These are phyloP conservation scores for Aspergillus pseudoglaucus DNA, from an alignment of 2,329 filamentous ascomycete genomes.

Conservation along the genomic window DNA sequence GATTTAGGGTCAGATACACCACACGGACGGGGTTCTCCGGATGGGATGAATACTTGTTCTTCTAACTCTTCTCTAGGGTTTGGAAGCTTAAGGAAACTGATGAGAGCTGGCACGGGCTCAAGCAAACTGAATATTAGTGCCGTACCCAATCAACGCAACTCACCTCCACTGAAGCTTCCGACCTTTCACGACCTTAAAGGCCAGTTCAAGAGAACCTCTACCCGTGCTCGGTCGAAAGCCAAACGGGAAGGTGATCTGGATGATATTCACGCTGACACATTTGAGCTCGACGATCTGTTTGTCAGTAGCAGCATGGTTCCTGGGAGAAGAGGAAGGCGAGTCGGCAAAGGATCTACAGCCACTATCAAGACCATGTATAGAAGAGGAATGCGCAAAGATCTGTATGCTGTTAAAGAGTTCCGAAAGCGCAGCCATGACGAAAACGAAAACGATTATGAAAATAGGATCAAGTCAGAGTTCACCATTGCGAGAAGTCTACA, in stretches of 20 bases:
- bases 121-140: not conserved
- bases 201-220: conserved; percentile 44
- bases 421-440: conserved; percentile 65
- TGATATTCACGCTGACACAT: conserved; percentile 65
- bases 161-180: not conserved
- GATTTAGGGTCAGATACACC: not conserved
- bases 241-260: conserved; percentile 66
- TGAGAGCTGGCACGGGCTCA: not conserved
- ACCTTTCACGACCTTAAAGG: conserved; percentile 9
- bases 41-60: not conserved
- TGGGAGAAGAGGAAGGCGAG: conserved; percentile 64
- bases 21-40: not conserved
- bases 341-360: conserved; percentile 77
- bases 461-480: conserved; percentile 88
- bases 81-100: not conserved
- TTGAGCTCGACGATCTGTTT: conserved; percentile 63
- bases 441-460: conserved; percentile 66
- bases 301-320: conserved; percentile 64
- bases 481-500: conserved; percentile 78
- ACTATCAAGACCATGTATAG: conserved; percentile 74
- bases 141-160: not conserved
- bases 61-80: not conserved
- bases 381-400: conserved; percentile 56
- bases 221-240: conserved; percentile 67
- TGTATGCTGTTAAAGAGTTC: conserved; percentile 82